Conservation (phyloP, 768 basidiomycete genomes). For the Daedaleopsis sinensis region DNA sequence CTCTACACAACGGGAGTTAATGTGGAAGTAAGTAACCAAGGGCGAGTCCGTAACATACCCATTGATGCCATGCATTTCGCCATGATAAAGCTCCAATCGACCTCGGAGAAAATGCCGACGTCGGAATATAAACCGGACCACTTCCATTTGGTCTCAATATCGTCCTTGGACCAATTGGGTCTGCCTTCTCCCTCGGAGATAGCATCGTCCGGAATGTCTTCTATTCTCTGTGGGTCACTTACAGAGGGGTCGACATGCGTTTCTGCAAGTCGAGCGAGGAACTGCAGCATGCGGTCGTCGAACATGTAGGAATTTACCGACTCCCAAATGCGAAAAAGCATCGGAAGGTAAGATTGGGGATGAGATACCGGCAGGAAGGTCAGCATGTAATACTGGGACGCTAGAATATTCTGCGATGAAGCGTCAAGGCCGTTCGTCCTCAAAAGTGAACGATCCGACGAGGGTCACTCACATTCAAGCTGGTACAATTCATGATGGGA, state of each 20-base stretch:
- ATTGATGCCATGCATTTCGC: constrained; percentile 85
- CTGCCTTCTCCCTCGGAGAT: constrained; percentile 63
- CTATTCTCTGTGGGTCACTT: constrained; percentile 72
- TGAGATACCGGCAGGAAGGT: constrained; percentile 86
- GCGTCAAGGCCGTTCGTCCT: constrained; percentile 4
- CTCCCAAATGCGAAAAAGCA: constrained; percentile 87
- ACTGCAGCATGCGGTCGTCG: constrained; percentile 88
- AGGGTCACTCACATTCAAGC: constrained; percentile 62
- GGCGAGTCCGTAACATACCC: constrained; percentile 49
- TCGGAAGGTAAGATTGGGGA: constrained; percentile 81
- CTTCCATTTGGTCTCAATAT: constrained; percentile 39
- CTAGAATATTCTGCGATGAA: constrained; percentile 60
- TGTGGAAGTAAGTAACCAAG: not conserved
- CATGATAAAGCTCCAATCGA: constrained; percentile 87
- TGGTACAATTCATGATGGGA: constrained; percentile 74
- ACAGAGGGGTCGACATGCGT: constrained; percentile 78
- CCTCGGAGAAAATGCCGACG: constrained; percentile 82
- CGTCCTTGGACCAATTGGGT: constrained; percentile 53
- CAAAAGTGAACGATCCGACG: not conserved
- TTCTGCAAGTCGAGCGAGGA: constrained; percentile 76
- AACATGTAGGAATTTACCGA: constrained; percentile 87
- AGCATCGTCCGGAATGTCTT: constrained; percentile 71
- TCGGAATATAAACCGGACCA: constrained; percentile 60
- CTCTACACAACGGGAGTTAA: constrained; percentile 42
- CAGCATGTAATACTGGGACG: constrained; percentile 83